Evolutionary conservation across 2,329 filamentous ascomycete genomes (phyloP), one percentile per base, ranked within the genome.

Genomic region (Pseudophaeomoniella oleicola): DNA sequence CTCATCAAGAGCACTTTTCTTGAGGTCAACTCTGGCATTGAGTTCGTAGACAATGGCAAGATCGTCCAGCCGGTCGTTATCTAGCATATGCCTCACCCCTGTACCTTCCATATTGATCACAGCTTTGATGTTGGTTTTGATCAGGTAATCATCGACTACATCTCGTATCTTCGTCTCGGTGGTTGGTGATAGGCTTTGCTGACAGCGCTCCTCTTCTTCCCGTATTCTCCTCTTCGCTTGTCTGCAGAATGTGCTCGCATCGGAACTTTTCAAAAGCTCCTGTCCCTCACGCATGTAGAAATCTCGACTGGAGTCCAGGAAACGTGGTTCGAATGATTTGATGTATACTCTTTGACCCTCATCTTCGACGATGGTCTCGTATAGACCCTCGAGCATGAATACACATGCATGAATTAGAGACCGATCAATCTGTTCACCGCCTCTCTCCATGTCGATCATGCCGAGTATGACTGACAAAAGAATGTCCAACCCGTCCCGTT

Each of bases 381-480:
- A 92, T 0, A 98, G 67, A 5, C 75, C 75, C 52, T 92, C 88
- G 4, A 98, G 69, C 86, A 98, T 94, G 47, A 81, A 78, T 2
- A 85, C 72, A 53, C 84, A 88, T 36, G 82, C 80, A 45, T 84
- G 81, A 46, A 96, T 75, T 3, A 94, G 66, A 22, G 75, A 72
- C 46, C 82, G 78, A 55, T 96, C 83, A 42, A 96, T 87, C 11
- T 84, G 72, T 48, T 94, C 86, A 17, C 88, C 90, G 40, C 86
- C 78, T 17, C 90, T 71, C 56, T 96, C 90, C 77, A 94, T 86
- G 42, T 81, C 75, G 45, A 98, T 81, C 59, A 94, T 83, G 44
- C 94, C 87, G 3, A 96, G 69, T 18, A 96, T 71, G 11, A 94
- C 83, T 4, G 75, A 74, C 48, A 82, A 83, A 16, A 96, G 64